phyloP scores from a whole-genome alignment of 2,329 filamentous ascomycete species.

The Ilyonectria sp. region DNA sequence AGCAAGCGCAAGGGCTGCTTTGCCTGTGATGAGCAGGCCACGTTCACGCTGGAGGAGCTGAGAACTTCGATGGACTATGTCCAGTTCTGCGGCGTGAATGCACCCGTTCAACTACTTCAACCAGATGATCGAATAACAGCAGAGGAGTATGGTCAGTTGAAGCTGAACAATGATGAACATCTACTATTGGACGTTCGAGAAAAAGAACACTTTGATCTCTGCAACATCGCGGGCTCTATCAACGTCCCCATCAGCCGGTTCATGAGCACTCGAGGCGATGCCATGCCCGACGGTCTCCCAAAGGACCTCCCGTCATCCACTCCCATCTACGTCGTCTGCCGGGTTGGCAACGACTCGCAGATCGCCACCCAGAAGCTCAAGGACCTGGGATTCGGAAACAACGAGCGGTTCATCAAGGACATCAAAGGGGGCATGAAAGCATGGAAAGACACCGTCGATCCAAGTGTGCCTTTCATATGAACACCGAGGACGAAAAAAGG shows the following conservation, averaged over 20 bases:
- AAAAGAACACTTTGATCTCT: conserved; percentile 87
- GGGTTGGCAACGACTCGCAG: conserved; percentile 86
- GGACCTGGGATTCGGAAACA: conserved; percentile 68
- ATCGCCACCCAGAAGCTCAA: conserved; percentile 76
- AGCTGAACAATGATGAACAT: conserved; percentile 53
- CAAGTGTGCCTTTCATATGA: conserved; percentile 67
- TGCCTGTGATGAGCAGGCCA: conserved; percentile 76
- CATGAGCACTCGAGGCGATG: conserved; percentile 63
- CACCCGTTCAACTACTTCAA: conserved; percentile 69
- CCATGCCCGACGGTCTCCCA: conserved; percentile 57
- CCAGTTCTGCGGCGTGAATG: conserved; percentile 82
- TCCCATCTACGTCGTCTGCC: conserved; percentile 80
- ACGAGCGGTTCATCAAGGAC: conserved; percentile 75
- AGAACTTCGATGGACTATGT: conserved; percentile 82
- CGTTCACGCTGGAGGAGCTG: conserved; percentile 75
- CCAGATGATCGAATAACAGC: conserved; percentile 79
- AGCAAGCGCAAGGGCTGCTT: conserved; percentile 79
- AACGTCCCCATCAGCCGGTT: conserved; percentile 76
- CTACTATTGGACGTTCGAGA: conserved; percentile 88
- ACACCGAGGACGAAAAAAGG: conserved; percentile 32
- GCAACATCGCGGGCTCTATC: conserved; percentile 80
- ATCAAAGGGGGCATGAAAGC: conserved; percentile 80
- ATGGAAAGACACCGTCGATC: conserved; percentile 80
- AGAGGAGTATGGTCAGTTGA: conserved; percentile 66
- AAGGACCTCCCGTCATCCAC: conserved; percentile 56